Conservation (phyloP, 2,329 filamentous ascomycete genomes). For the Hirsutella rhossiliensis region DNA sequence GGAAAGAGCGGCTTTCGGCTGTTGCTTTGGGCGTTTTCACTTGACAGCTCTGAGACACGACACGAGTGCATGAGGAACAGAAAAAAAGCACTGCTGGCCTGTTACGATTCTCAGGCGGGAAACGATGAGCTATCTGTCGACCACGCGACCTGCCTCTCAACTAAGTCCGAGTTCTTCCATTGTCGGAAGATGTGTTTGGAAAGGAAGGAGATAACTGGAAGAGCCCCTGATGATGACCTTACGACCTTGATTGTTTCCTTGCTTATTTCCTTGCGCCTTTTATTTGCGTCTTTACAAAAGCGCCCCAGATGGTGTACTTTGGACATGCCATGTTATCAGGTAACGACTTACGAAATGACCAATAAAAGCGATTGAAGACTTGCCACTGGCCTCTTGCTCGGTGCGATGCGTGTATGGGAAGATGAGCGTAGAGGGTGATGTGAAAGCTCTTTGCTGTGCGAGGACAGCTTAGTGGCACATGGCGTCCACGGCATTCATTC, state of each 20-base stretch:
- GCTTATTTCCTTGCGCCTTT: constrained; percentile 6
- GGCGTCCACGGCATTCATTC: no score
- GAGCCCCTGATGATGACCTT: constrained; percentile 21
- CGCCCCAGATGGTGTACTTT: constrained; percentile 19
- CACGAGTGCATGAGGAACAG: constrained; percentile 16
- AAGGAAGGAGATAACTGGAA: constrained; percentile 12
- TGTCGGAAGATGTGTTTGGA: constrained; percentile 10
- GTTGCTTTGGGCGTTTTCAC: constrained; percentile 8
- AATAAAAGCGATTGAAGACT: constrained; percentile 22
- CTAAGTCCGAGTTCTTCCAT: constrained; percentile 7
- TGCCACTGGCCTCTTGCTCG: neutral
- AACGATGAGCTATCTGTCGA: constrained; percentile 14
- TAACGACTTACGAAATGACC: constrained; percentile 27
- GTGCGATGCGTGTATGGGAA: neutral
- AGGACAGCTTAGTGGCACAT: no score
- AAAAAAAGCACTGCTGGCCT: constrained; percentile 19
- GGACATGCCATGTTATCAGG: constrained; percentile 23
- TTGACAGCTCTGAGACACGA: constrained; percentile 16
- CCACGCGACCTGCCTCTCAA: constrained; percentile 6
- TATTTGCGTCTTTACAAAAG: constrained; percentile 13
- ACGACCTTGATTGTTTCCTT: constrained; percentile 16
- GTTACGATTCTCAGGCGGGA: constrained; percentile 25
- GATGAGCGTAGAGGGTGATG: no score
- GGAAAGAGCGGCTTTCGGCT: constrained; percentile 9
- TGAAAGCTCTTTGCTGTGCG: no score